Percentiles rank a stretch among this genome's conserved stretches.
Evolutionary conservation across 768 basidiomycete genomes (phyloP).

Genomic region (Cubamyces lactineus): DNA sequence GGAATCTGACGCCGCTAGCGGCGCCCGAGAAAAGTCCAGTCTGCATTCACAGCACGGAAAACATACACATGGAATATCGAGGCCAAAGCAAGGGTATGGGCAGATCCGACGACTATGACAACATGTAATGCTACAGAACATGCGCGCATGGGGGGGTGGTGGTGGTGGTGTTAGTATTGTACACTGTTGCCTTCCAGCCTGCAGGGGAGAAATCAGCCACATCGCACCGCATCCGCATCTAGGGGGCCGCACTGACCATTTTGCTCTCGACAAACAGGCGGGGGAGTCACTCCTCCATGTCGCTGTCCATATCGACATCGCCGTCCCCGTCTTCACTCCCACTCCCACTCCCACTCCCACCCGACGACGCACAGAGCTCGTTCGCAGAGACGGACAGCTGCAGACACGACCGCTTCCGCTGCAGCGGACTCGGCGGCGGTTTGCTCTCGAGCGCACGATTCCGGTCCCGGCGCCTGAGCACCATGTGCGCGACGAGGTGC

Average conservation of each 20-base stretch:
- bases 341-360: neutral
- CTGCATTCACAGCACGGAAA: constrained; percentile 18
- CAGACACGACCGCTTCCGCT: constrained; percentile 38
- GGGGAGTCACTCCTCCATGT: constrained; percentile 21
- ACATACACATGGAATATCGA: constrained; percentile 18
- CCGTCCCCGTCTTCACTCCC: neutral
- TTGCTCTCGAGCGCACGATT: constrained; percentile 43
- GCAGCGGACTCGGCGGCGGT: constrained; percentile 29
- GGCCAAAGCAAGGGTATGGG: constrained; percentile 25
- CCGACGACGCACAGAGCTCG: constrained; percentile 15
- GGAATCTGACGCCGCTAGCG: constrained; percentile 15
- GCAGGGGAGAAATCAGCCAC: neutral
- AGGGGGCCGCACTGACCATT: constrained; percentile 16
- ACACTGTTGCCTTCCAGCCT: constrained; percentile 26
- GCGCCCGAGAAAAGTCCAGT: constrained; percentile 18
- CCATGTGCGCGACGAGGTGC: constrained; percentile 52
- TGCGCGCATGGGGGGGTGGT: constrained; percentile 25
- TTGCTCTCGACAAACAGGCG: constrained; percentile 23
- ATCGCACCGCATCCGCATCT: neutral
- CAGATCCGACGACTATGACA: constrained; percentile 24
- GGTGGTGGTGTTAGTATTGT: constrained; percentile 21
- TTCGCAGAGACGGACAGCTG: constrained; percentile 28
- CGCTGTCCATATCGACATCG: constrained; percentile 7
- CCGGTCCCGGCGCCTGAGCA: constrained; percentile 46
- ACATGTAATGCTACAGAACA: constrained; percentile 28